Base-by-base conservation (phyloP, 1,284 basidiomycete genomes). In the Cutaneotrichosporon spelunceum region DNA sequence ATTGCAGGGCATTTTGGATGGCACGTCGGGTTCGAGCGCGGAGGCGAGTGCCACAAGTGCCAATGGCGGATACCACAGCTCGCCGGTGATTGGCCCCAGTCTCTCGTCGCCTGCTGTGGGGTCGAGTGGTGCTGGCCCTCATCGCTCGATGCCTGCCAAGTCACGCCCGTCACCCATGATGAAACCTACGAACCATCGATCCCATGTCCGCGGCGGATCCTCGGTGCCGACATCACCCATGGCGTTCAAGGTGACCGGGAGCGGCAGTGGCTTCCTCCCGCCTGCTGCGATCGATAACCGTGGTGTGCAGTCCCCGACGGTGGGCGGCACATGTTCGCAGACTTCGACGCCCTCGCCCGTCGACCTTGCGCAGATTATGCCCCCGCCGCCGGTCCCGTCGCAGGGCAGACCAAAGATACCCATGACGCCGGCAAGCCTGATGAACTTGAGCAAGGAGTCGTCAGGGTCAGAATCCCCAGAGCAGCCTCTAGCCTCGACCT, bases 291-390 rank as follows among this genome's bases (percentile, higher is more conserved):
- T 76, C 47, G 72, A 76, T 47, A 70, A 74, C 49, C 63, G 70
- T 19, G 66, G 68, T 14, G 65, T 70, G 1, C 67, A 68, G 34
- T 57, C 59, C 24, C 62, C 64, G 48, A 62, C 63, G 55, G 58
- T 61, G 30, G 59, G 24, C 10, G 72, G 70, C 23, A 65, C 69
- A 5, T 61, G 69, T 13, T 73, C 71, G 71, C 88, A 87, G 0
- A 89, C 90, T 0, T 90, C 88, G 2, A 88, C 88, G 0, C 89
- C 90, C 0, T 90, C 88, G 2, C 90, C 90, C 1, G 89, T 92
- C 1, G 90, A 93, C 75, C 76, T 90, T 21, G 74, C 70, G n/a
- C 68, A 71, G 26, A 77, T 80, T 47, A 84, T 87, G n/a, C 90
- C 87, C 11, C 85, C 85, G 6, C 82, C 82, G 9, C 83, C 82